phyloP scores from a whole-genome alignment of 2,329 filamentous ascomycete species.

The Helicocarpus griseus region DNA sequence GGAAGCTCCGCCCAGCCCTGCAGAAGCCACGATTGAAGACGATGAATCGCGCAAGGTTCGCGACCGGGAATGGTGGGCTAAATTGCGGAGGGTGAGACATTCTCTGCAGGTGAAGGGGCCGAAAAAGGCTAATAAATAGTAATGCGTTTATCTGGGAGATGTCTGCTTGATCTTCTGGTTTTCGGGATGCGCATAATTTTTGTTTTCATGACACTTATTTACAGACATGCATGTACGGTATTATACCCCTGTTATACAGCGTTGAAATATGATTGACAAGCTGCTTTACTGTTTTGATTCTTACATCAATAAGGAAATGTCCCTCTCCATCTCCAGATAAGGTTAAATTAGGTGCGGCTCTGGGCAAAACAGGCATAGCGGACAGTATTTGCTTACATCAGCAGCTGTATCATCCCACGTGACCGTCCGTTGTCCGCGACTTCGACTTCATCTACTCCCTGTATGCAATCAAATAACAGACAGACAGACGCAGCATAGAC shows the following conservation, averaged over 20 bases:
- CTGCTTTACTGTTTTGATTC: no score
- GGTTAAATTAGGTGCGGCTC: no score
- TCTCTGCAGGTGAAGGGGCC: constrained; percentile 57
- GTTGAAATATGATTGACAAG: no score
- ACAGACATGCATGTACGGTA: no score
- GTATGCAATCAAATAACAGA: not conserved
- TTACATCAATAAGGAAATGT: no score
- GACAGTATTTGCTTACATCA: no score
- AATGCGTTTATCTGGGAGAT: not conserved
- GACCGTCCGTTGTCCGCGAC: not conserved
- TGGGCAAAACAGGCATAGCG: no score
- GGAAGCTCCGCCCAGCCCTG: constrained; percentile 13
- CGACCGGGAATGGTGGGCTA: constrained; percentile 65
- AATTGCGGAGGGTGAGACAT: constrained; percentile 60
- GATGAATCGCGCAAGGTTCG: constrained; percentile 45
- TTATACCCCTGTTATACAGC: no score
- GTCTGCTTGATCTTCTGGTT: not conserved
- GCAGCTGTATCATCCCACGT: not conserved
- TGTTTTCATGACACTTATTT: no score
- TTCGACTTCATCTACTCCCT: not conserved
- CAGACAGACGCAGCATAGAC: not conserved
- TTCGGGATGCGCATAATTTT: no score
- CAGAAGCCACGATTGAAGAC: constrained; percentile 20
- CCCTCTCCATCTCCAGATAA: no score
- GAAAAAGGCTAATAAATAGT: constrained; percentile 34